Percentiles rank a stretch among this genome's conserved stretches.
phyloP scores from a whole-genome alignment of 352 stramenopile genomes.

The Phytophthora nicotianae region DNA sequence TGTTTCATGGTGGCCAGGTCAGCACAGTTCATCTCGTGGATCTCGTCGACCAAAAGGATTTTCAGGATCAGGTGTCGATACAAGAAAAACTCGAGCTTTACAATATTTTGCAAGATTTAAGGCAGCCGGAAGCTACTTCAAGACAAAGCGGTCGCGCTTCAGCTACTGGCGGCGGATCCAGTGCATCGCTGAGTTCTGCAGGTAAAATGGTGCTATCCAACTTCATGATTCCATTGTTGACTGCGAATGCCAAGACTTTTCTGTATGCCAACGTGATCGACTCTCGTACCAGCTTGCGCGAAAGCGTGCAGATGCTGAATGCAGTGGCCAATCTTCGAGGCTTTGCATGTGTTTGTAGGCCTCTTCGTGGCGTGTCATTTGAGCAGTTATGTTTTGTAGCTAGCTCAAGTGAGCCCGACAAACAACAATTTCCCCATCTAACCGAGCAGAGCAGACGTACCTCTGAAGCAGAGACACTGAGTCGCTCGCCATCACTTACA shows the following conservation, averaged over 20 bases:
- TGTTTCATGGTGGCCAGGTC: slow-evolving; percentile 63
- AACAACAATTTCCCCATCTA: slow-evolving; percentile 5
- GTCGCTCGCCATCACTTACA: slow-evolving; percentile 13
- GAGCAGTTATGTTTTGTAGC: slow-evolving; percentile 57
- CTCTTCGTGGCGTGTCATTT: slow-evolving; percentile 51
- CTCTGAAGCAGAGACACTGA: slow-evolving; percentile 32
- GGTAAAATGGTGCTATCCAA: slow-evolving; percentile 53
- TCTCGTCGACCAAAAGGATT: slow-evolving; percentile 68
- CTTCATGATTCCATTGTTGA: slow-evolving; percentile 69
- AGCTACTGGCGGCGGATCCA: no score
- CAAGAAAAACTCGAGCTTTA: slow-evolving; percentile 70
- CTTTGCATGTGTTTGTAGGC: slow-evolving; percentile 61
- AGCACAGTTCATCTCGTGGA: slow-evolving; percentile 74
- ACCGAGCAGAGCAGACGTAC: slow-evolving; percentile 7
- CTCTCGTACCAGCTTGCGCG: slow-evolving; percentile 61
- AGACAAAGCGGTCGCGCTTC: slow-evolving; percentile 8
- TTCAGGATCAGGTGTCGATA: slow-evolving; percentile 41
- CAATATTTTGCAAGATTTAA: slow-evolving; percentile 57
- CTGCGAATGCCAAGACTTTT: slow-evolving; percentile 65
- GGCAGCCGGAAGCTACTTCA: slow-evolving; percentile 27
- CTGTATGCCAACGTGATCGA: slow-evolving; percentile 76
- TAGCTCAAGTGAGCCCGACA: slow-evolving; percentile 26
- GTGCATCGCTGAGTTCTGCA: not conserved
- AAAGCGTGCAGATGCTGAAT: slow-evolving; percentile 70
- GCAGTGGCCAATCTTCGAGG: slow-evolving; percentile 65